Evolutionary conservation across 108 stramenopile species (phyloP).

Genomic region (Poteriospumella lacustris): DNA sequence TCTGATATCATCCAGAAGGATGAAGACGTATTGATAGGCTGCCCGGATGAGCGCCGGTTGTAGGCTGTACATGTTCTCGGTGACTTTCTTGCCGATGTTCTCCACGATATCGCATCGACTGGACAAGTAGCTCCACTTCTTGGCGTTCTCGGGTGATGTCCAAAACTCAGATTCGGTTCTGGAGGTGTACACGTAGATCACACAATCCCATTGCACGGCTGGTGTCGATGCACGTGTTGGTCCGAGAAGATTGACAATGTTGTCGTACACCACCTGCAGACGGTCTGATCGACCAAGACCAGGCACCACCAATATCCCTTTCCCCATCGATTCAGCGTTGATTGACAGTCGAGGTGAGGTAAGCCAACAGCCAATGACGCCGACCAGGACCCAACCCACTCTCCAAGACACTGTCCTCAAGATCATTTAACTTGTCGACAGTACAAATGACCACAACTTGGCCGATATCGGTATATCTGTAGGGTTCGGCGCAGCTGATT

Average conservation of each 20-base stretch:
- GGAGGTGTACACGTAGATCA: neutral
- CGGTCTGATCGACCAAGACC: neutral
- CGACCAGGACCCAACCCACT: too few species aligned
- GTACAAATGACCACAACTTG: too few species aligned
- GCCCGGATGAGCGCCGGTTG: neutral
- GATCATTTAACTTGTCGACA: too few species aligned
- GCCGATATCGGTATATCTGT: too few species aligned
- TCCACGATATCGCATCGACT: neutral
- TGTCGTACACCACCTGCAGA: neutral
- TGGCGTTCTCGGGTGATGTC: neutral
- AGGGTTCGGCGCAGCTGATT: too few species aligned
- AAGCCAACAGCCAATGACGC: too few species aligned
- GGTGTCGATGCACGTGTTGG: neutral
- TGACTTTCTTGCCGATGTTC: neutral
- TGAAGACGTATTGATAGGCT: neutral
- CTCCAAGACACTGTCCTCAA: too few species aligned
- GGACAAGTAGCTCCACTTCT: neutral
- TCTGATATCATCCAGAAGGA: neutral
- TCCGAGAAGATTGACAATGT: neutral
- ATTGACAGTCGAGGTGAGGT: too few species aligned
- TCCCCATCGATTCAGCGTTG: too few species aligned
- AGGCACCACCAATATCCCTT: slow-evolving; percentile 1
- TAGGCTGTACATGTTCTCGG: neutral
- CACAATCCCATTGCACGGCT: slow-evolving; percentile 17
- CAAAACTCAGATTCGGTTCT: neutral